These are phyloP conservation scores for Diospyros lotus DNA, from an alignment of 148 eudicot genomes.

Conservation along the genomic window DNA sequence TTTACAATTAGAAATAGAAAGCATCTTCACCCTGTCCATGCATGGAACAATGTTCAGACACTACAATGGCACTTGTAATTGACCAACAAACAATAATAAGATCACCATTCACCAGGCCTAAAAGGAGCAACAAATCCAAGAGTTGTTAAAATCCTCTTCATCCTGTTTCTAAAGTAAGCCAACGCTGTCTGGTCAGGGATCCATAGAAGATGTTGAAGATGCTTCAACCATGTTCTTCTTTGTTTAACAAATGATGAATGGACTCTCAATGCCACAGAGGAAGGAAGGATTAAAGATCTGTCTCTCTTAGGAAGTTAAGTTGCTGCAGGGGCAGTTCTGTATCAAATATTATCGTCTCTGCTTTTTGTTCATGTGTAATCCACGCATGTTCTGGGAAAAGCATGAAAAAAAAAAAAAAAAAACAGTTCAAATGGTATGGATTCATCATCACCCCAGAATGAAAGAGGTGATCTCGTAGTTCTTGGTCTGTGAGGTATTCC, in stretches of 20 bases:
- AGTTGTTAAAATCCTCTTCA: neutral
- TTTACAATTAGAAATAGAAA: neutral
- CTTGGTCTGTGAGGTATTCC: too few species aligned
- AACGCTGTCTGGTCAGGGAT: neutral
- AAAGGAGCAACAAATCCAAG: neutral
- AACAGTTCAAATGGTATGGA: too few species aligned
- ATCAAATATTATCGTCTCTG: constrained; percentile 33
- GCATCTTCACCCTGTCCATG: neutral
- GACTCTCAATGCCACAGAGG: too few species aligned
- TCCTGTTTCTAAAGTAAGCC: neutral
- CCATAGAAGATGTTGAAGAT: neutral
- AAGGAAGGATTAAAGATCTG: too few species aligned
- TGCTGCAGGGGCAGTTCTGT: neutral
- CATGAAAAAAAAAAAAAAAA: too few species aligned
- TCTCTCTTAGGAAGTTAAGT: neutral
- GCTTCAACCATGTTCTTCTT: neutral
- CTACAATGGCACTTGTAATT: neutral
- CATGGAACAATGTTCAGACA: neutral
- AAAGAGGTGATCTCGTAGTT: too few species aligned
- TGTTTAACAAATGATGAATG: too few species aligned
- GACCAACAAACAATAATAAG: neutral
- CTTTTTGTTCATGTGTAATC: constrained; percentile 74
- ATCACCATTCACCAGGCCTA: neutral
- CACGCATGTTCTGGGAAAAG: constrained; percentile 59
- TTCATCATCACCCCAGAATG: too few species aligned